These are phyloP conservation scores for Xylaria polymorpha DNA, from an alignment of 2,329 filamentous ascomycete species.

Conservation along the genomic window DNA sequence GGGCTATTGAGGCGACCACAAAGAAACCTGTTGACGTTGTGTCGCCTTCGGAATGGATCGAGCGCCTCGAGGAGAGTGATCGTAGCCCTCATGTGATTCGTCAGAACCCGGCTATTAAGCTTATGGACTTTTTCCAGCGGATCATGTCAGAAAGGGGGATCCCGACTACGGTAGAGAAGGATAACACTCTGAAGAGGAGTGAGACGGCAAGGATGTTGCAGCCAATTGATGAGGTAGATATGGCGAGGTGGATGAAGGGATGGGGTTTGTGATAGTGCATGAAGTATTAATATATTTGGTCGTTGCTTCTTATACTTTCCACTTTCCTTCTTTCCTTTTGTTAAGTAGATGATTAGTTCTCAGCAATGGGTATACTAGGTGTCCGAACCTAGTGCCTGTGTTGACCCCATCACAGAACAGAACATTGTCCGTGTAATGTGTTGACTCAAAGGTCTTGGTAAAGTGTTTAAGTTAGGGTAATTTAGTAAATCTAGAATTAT, in stretches of 20 bases:
- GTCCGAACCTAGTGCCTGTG: no score
- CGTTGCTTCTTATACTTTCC: no score
- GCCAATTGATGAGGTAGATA: not conserved
- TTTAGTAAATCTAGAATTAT: not conserved
- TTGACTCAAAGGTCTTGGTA: not conserved
- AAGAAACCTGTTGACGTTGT: slow-evolving; percentile 10
- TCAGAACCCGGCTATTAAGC: slow-evolving; percentile 17
- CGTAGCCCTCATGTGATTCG: slow-evolving; percentile 1
- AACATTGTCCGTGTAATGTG: not conserved
- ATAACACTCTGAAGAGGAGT: not conserved
- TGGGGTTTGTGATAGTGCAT: not conserved
- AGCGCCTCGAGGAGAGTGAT: slow-evolving; percentile 7
- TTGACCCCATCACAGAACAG: no score
- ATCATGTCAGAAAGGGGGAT: not conserved
- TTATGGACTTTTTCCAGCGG: slow-evolving; percentile 12
- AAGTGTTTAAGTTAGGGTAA: not conserved
- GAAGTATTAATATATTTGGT: no score
- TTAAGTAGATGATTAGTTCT: no score
- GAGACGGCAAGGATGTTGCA: slow-evolving; percentile 7
- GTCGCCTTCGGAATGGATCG: slow-evolving; percentile 8
- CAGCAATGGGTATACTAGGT: no score
- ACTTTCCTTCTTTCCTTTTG: no score
- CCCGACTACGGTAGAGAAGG: not conserved
- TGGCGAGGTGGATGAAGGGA: slow-evolving; percentile 19
- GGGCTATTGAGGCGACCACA: not conserved